phyloP scores from a whole-genome alignment of 2,329 filamentous ascomycete species.

The Phyllosticta capitalensis region DNA sequence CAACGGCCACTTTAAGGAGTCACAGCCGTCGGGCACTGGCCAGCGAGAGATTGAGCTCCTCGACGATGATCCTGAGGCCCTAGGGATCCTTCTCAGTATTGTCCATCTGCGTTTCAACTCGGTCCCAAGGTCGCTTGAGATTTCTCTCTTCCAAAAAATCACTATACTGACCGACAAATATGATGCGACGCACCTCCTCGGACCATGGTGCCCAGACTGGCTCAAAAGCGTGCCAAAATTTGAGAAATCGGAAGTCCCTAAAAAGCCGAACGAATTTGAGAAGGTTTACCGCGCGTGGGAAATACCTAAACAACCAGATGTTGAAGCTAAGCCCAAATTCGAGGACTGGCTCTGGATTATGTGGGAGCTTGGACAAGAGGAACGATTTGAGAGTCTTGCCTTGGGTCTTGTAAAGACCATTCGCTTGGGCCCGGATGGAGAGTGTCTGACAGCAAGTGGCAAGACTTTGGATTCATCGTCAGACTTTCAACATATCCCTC shows the following conservation, averaged over 20 bases:
- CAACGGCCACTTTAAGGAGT: neutral
- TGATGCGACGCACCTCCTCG: neutral
- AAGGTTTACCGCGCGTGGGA: too few relatives aligned
- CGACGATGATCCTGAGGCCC: neutral
- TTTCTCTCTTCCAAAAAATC: neutral
- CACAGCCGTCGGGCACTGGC: neutral
- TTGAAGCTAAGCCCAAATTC: neutral
- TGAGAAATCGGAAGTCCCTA: too few relatives aligned
- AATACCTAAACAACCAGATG: too few relatives aligned
- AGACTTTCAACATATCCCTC: too few relatives aligned
- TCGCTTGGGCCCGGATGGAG: neutral
- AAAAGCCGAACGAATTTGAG: too few relatives aligned
- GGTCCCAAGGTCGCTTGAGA: neutral
- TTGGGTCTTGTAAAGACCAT: neutral
- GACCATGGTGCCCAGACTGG: neutral
- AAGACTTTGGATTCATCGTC: neutral
- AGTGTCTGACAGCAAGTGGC: neutral
- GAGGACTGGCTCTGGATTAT: neutral
- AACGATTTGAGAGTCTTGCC: neutral
- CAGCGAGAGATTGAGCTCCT: neutral
- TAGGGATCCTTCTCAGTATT: neutral
- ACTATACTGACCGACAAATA: conserved; percentile 1
- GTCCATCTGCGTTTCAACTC: neutral
- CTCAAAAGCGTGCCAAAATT: neutral
- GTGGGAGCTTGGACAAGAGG: neutral